phyloP scores from a whole-genome alignment of 2,329 filamentous ascomycete genomes.

The Hymenoscyphus scutula region DNA sequence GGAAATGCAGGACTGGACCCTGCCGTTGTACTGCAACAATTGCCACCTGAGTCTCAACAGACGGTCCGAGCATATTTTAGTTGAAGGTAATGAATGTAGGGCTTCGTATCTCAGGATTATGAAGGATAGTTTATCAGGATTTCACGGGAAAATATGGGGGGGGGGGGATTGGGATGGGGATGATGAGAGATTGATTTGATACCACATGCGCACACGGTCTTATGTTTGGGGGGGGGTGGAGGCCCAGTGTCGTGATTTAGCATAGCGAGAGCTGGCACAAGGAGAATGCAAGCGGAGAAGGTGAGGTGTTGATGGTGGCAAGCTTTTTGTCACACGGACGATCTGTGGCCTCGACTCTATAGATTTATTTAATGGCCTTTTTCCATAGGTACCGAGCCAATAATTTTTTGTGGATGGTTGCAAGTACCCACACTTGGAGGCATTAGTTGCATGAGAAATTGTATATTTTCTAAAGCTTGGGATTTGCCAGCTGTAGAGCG shows the following conservation, averaged over 20 bases:
- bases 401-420: background rate
- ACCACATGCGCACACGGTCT: conserved; percentile 29
- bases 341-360: background rate
- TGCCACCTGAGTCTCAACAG: conserved; percentile 77
- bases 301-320: background rate
- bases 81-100: conserved; percentile 40
- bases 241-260: conserved; percentile 17
- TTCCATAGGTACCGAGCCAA: background rate
- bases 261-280: conserved; percentile 16
- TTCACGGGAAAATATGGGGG: background rate
- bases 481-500: background rate
- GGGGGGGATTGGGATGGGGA: conserved; percentile 17
- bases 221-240: conserved; percentile 14
- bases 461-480: background rate
- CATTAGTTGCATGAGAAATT: conserved; percentile 1
- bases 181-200: conserved; percentile 25
- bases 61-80: conserved; percentile 77
- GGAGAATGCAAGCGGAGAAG: background rate
- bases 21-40: conserved; percentile 68
- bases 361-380: conserved; percentile 1
- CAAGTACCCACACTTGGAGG: background rate
- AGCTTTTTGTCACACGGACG: background rate
- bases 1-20: conserved; percentile 72
- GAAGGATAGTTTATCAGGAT: background rate
- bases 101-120: background rate